A percentile compares a stretch with the other conserved stretches of the same genome.
Evolutionary conservation across 768 basidiomycete genomes (phyloP).

Genomic region (Tricholoma bakamatsutake): DNA sequence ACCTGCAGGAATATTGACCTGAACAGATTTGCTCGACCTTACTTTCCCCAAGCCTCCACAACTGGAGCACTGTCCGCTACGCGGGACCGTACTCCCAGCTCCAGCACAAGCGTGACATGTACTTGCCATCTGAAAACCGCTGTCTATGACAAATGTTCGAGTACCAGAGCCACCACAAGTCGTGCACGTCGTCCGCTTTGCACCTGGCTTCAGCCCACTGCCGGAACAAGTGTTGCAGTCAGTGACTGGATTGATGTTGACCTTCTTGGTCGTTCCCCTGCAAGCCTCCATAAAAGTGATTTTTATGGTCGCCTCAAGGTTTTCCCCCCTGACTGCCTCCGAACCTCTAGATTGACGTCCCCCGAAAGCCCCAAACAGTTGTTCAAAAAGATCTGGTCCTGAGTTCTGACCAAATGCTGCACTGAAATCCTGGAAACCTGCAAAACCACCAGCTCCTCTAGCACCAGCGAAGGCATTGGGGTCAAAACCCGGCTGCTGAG

Average conservation of each 20-base stretch:
- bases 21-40: constrained; percentile 67
- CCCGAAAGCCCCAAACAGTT: constrained; percentile 74
- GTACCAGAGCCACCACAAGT: constrained; percentile 85
- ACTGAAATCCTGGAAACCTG: constrained; percentile 63
- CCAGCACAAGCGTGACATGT: constrained; percentile 84
- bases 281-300: constrained; percentile 93
- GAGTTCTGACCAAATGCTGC: constrained; percentile 47
- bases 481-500: constrained; percentile 93
- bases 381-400: constrained; percentile 72
- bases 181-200: constrained; percentile 72
- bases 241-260: constrained; percentile 75
- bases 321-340: constrained; percentile 57
- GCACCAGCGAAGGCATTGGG: constrained; percentile 66
- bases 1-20: constrained; percentile 86
- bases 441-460: constrained; percentile 40
- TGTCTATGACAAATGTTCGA: constrained; percentile 83
- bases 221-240: constrained; percentile 84
- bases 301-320: constrained; percentile 72
- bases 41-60: constrained; percentile 90
- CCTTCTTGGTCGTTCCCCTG: constrained; percentile 73
- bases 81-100: constrained; percentile 73
- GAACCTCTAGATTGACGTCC: constrained; percentile 37
- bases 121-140: constrained; percentile 95
- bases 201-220: constrained; percentile 80
- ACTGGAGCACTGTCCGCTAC: constrained; percentile 65